Base-by-base conservation (phyloP, 352 stramenopile species). In the Phytophthora syringae region DNA sequence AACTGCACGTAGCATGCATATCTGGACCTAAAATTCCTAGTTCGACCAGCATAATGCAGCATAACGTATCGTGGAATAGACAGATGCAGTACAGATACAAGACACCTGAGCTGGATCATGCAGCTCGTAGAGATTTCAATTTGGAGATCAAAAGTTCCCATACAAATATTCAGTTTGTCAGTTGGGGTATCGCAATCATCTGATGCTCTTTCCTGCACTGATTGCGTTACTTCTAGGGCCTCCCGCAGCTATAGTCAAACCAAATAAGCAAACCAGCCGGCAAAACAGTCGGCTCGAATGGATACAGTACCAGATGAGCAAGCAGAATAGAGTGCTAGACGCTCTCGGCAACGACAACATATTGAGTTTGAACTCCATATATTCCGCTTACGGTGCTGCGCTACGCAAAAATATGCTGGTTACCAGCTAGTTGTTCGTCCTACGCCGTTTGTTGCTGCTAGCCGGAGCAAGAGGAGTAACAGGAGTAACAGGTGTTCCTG, bases 71-170 rank as follows among this genome's bases (percentile, higher is more conserved):
- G 7, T 44, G n/a, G 37, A 21, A 24, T 22, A 44, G n/a, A 44
- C 37, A 21, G 15, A 44, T 16, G 37, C 37, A 7, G 37, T 24
- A 44, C 37, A 22, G 37, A 44, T 5, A 44, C 37, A n/a, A 13
- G 5, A 44, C 15, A 40, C 6, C 10, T 5, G 11, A 6, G 10
- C 11, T 16, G 5, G 15, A 18, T 40, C n/a, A 40, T 40, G n/a
- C 34, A 20, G 11, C 34, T 40, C 2, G 15, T 40, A 40, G n/a
- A 53, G 7, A 1, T 28, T 18, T 22, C 20, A 32, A 44, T 55
- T 55, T 32, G 6, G 16, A 56, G 43, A 21, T 47, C 15, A 36
- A 37, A 30, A 56, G 32, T 18, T 37, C 34, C 21, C 22, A 56
- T 47, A 47, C 32, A 47, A 56, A 56, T 16, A 22, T 37, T 5